Evolutionary conservation across 345 rosid genomes (phyloP), one percentile per base, ranked within the genome.

Genomic region (Limnanthes douglasii): DNA sequence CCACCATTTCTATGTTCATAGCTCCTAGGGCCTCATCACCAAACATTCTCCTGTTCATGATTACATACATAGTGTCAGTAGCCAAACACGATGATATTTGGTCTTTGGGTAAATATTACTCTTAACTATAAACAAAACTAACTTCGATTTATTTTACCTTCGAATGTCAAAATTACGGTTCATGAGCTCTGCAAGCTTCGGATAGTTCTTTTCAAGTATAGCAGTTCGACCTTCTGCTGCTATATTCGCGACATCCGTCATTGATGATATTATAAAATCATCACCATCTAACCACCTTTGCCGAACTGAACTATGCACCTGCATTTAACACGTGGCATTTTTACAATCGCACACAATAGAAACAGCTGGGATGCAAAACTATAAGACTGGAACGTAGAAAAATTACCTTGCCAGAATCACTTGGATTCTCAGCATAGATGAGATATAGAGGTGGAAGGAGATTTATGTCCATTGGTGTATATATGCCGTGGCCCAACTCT

Each of bases 341-440:
- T 18, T 21, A 1, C 36, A 8, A 37, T 42, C 42, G 35, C 8
- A 8, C 21, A 23, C 40, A 39, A 8, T 38, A 24, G 9, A 27
- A 12, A 10, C 11, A 46, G 18, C 12, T 21, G 16, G 31, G 23
- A 20, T 29, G 29, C 8, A 3, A 4, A 19, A 32, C 16, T 24
- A 19, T 23, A 23, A 27, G 33, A 45, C 3, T 19, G 30, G 18
- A 15, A 11, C 20, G n/a, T n/a, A n/a, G n/a, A n/a, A 34, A n/a
- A 30, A 61, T 30, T 43, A 86, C 96, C 98, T 80, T 90, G 46
- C 98, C 94, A 21, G 98, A 84, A 65, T 90, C 96, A 47, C 96
- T 90, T 37, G 98, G 98, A 53, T 90, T 90, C 57, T 77, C 85
- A 9, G 98, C 85, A 35, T 84, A 90, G 54, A 90, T 72, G 43